Percentiles rank a stretch among this genome's conserved stretches.
These are phyloP conservation scores for Aspergillus persii DNA, from an alignment of 2,329 filamentous ascomycete genomes.

Conservation along the genomic window DNA sequence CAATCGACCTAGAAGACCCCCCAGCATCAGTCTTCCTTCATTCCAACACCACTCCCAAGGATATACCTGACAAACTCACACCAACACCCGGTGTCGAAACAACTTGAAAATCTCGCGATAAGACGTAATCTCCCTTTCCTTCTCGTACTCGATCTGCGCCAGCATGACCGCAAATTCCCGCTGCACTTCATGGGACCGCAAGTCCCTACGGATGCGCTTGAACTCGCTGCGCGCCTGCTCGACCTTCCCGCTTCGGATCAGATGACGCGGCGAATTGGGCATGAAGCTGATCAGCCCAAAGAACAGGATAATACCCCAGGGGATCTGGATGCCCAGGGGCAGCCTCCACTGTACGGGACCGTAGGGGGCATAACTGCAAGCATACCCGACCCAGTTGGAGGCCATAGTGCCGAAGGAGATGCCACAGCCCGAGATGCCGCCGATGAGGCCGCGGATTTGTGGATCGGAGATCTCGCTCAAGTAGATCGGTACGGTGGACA, in stretches of 20 bases:
- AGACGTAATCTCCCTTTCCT: constrained; percentile 54
- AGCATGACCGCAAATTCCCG: constrained; percentile 57
- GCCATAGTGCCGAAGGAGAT: constrained; percentile 57
- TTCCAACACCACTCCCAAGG: not conserved
- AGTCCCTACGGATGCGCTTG: constrained; percentile 47
- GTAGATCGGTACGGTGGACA: constrained; percentile 56
- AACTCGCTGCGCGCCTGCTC: constrained; percentile 52
- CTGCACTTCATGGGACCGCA: constrained; percentile 44
- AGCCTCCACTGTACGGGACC: constrained; percentile 56
- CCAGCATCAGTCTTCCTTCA: constrained; percentile 10
- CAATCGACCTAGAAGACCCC: constrained; percentile 42
- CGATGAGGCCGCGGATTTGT: constrained; percentile 52
- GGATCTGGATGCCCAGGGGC: constrained; percentile 55
- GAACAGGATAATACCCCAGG: constrained; percentile 57
- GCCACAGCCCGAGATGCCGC: constrained; percentile 54
- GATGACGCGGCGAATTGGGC: constrained; percentile 55
- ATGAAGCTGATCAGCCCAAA: constrained; percentile 55
- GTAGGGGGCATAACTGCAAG: constrained; percentile 54
- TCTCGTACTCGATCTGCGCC: constrained; percentile 57
- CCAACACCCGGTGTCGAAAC: constrained; percentile 53
- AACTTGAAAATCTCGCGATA: constrained; percentile 53
- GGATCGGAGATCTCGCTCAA: constrained; percentile 55
- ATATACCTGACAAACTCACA: constrained; percentile 31
- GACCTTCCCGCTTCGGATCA: constrained; percentile 51
- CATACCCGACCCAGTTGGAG: constrained; percentile 59